phyloP scores from a whole-genome alignment of 2,329 filamentous ascomycete genomes.

The Nakataea oryzae region DNA sequence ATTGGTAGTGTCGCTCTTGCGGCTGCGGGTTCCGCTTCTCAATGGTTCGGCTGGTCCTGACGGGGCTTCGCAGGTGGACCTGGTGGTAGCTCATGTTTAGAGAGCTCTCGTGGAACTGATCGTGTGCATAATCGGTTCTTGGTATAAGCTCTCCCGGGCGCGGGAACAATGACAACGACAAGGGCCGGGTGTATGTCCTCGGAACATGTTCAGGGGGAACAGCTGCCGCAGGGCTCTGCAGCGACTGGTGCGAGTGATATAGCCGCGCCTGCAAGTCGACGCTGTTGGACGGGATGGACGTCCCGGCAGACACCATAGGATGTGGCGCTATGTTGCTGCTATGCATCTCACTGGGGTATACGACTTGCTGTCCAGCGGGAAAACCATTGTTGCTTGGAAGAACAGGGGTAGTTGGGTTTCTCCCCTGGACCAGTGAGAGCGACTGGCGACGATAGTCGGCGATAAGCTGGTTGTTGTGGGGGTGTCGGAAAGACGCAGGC shows the following conservation, averaged over 20 bases:
- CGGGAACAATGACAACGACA: conserved; percentile 11
- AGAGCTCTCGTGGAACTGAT: conserved; percentile 28
- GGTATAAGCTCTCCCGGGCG: conserved; percentile 11
- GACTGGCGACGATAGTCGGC: background rate
- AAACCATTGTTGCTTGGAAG: background rate
- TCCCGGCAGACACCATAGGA: background rate
- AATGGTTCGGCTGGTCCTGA: conserved; percentile 21
- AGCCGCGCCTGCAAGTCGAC: background rate
- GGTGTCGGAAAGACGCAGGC: background rate
- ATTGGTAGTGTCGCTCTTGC: conserved; percentile 42
- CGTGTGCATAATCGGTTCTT: conserved; percentile 27
- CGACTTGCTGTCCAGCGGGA: background rate
- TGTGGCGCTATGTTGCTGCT: too few relatives aligned
- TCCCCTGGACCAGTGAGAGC: background rate
- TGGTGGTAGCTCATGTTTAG: conserved; percentile 34
- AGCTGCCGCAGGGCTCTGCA: too few relatives aligned
- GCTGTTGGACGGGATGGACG: background rate
- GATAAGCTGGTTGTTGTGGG: background rate
- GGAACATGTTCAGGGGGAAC: too few relatives aligned
- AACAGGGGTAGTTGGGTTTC: background rate
- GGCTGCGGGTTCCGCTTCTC: conserved; percentile 1
- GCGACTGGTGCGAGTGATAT: background rate
- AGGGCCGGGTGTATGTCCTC: too few relatives aligned
- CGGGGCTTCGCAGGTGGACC: conserved; percentile 35
- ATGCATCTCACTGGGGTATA: background rate